Evolutionary conservation across 768 basidiomycete species (phyloP), one percentile per base, ranked within the genome.

Genomic region (Lactifluus subvellereus): DNA sequence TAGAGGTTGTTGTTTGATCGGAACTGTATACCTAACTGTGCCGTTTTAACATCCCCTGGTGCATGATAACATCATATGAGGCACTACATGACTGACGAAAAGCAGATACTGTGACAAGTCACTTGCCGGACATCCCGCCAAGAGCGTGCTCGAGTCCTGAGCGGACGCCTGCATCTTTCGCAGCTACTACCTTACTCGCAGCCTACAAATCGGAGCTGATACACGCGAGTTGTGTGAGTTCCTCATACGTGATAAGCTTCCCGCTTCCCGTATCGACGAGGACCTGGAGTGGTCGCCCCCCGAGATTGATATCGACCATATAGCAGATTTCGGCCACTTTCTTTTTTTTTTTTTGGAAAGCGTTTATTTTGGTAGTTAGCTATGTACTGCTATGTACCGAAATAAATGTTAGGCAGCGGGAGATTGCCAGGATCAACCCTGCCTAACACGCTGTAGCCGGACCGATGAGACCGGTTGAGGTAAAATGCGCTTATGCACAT

Each of bases 181-280:
- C 67, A 33, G 55, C 61, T 13, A 66, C 62, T 8, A 74, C 69
- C 22, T 64, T 57, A 2, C 71, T 71, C 14, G 69, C 69, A 3
- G 74, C 70, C 67, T 71, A 74, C 22, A 75, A 50, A 57, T 75
- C 74, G 14, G 74, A 69, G 45, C 74, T 74, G 38, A 32, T 37
- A 13, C 38, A 47, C 2, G 33, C 18, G n/a, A 13, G 6, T 43
- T 10, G 37, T 45, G 52, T 45, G 16, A 50, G 40, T 32, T n/a
- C 27, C n/a, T 22, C 48, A n/a, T 50, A 13, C 27, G 18, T 22
- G 22, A 11, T 22, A 8, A 43, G 33, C 18, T 6, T 43, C 13
- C n/a, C 9, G 30, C 73, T 75, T 42, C 74, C 74, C 7, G 73
- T 74, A 57, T 75, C 74, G n/a, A 74, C 64, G 10, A 72, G 67